Evolutionary conservation across 805 yeast species (phyloP).

Genomic region (Candida maltosa): DNA sequence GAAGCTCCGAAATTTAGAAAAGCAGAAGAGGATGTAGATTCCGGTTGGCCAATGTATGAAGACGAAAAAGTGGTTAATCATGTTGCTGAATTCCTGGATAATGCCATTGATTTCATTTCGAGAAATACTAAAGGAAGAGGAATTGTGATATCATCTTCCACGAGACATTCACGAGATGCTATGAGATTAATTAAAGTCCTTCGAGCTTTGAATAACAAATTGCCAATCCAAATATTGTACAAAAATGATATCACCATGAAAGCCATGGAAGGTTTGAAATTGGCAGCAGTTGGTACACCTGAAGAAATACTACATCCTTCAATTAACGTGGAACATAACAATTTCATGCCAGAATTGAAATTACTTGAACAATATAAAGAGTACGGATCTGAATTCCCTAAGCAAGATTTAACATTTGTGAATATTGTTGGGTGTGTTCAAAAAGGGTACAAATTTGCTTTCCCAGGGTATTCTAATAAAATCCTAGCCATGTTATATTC

Average conservation of each 20-base stretch:
- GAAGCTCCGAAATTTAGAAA: constrained; percentile 20
- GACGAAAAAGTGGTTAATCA: constrained; percentile 3
- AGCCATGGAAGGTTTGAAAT: constrained; percentile 18
- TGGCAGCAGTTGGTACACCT: constrained; percentile 15
- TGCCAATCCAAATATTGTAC: constrained; percentile 32
- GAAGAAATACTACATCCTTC: constrained; percentile 14
- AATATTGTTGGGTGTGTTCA: constrained; percentile 19
- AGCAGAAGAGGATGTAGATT: background rate
- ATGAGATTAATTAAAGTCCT: constrained; percentile 23
- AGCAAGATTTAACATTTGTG: constrained; percentile 25
- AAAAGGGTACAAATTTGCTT: constrained; percentile 14
- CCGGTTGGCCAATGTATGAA: constrained; percentile 6
- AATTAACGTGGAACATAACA: constrained; percentile 15
- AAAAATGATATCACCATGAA: constrained; percentile 20
- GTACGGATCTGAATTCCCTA: constrained; percentile 21
- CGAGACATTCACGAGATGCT: constrained; percentile 19
- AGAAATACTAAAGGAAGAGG: constrained; percentile 26
- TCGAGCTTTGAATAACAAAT: constrained; percentile 26
- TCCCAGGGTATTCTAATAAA: constrained; percentile 34
- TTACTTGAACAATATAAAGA: constrained; percentile 11
- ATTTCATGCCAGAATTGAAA: constrained; percentile 15
- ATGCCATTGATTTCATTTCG: constrained; percentile 39
- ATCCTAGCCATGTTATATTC: constrained; percentile 31
- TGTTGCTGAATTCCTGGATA: constrained; percentile 8
- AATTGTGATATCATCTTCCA: constrained; percentile 27